Conservation (phyloP, 176 grass and related monocot genomes). For the Melocanna baccifera region DNA sequence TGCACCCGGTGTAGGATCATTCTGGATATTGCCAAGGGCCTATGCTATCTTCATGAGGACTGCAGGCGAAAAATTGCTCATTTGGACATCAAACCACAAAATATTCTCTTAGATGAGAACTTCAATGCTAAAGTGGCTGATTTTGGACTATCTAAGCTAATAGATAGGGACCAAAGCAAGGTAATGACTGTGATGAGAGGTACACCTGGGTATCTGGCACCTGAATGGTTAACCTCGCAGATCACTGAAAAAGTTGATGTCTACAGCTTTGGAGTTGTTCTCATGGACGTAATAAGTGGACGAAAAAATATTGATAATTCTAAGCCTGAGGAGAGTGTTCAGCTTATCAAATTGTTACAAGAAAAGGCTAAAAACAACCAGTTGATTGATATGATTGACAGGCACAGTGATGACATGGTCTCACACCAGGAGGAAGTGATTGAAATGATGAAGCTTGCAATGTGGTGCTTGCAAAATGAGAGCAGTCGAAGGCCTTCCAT, state of each 20-base stretch:
- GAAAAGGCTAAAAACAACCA: no score
- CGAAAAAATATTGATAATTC: neutral
- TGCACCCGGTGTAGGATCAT: constrained; percentile 16
- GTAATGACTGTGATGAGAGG: constrained; percentile 41
- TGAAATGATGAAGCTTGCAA: no score
- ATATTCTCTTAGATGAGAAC: constrained; percentile 31
- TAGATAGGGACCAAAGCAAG: constrained; percentile 40
- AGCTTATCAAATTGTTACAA: no score
- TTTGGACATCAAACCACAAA: constrained; percentile 38
- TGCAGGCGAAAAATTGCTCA: constrained; percentile 34
- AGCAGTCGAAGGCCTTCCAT: no score
- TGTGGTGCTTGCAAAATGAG: no score
- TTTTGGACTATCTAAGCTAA: constrained; percentile 42
- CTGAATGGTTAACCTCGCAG: no score
- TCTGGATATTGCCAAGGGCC: constrained; percentile 25
- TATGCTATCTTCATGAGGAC: constrained; percentile 41
- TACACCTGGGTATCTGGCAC: constrained; percentile 40
- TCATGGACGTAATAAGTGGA: constrained; percentile 21
- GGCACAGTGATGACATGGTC: no score
- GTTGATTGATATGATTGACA: no score
- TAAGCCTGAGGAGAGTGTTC: no score
- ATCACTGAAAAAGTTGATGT: no score
- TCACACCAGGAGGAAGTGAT: no score
- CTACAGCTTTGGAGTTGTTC: constrained; percentile 29
- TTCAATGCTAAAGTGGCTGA: constrained; percentile 32